These are phyloP conservation scores for Verticillium dahliae DNA, from an alignment of 2,329 filamentous ascomycete genomes.

Conservation along the genomic window DNA sequence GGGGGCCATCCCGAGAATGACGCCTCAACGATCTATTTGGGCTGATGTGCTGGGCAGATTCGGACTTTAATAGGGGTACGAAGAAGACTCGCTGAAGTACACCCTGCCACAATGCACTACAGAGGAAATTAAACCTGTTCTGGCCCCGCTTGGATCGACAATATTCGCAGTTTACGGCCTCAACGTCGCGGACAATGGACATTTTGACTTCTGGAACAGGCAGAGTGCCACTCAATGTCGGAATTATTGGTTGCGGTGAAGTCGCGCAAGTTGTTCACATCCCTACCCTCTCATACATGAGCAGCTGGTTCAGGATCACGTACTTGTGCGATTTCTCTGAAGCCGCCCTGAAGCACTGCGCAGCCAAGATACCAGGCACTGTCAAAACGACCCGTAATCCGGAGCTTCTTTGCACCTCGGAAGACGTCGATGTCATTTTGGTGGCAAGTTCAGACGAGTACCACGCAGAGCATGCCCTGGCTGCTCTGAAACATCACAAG, in stretches of 20 bases:
- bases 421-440: conserved; percentile 41
- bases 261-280: conserved; percentile 5
- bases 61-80: too few species aligned
- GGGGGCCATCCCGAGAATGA: not conserved
- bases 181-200: not conserved
- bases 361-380: conserved; percentile 17
- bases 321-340: conserved; percentile 4
- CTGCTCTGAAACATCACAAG: conserved; percentile 42
- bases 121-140: too few species aligned
- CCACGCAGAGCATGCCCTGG: conserved; percentile 39
- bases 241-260: conserved; percentile 4
- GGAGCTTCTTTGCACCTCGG: conserved; percentile 25
- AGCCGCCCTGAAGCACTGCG: not conserved
- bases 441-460: conserved; percentile 43
- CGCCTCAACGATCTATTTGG: too few species aligned
- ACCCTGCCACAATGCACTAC: too few species aligned
- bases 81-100: too few species aligned
- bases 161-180: too few species aligned
- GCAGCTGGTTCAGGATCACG: not conserved
- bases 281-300: conserved; percentile 1
- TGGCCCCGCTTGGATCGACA: too few species aligned
- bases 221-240: not conserved
- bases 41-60: too few species aligned
- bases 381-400: conserved; percentile 24
- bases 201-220: not conserved